Conservation (phyloP, 2,329 filamentous ascomycete species). For the Grosmannia clavigera region DNA sequence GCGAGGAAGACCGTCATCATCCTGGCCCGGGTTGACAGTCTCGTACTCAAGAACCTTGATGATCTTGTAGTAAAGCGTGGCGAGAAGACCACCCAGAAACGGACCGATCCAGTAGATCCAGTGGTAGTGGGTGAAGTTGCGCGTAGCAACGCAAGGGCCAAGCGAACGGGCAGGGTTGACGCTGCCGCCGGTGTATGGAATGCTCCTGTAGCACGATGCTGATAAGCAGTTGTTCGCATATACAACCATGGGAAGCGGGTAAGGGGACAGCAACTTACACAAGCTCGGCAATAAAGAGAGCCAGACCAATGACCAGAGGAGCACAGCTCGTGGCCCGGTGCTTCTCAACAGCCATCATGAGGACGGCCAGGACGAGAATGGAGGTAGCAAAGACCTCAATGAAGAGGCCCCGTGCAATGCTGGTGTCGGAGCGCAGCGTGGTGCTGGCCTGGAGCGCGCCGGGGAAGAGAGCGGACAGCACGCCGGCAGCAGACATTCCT, state of each 20-base stretch:
- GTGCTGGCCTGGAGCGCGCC: conserved; percentile 42
- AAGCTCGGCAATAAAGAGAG: conserved; percentile 50
- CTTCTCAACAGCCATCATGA: conserved; percentile 62
- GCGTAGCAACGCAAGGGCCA: conserved; percentile 31
- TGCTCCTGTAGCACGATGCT: conserved; percentile 14
- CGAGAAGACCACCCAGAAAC: conserved; percentile 33
- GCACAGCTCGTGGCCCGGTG: conserved; percentile 60
- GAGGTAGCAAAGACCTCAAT: conserved; percentile 55
- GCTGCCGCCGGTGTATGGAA: conserved; percentile 34
- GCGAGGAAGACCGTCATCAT: conserved; percentile 14
- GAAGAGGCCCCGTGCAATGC: conserved; percentile 46
- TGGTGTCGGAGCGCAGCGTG: conserved; percentile 37
- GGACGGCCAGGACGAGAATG: conserved; percentile 50
- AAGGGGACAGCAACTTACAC: conserved; percentile 13
- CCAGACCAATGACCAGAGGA: conserved; percentile 58
- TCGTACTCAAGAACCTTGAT: conserved; percentile 40
- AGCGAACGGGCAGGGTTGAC: conserved; percentile 40
- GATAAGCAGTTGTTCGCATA: neutral
- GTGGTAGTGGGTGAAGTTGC: conserved; percentile 30
- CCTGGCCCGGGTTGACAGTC: conserved; percentile 36
- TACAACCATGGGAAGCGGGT: neutral
- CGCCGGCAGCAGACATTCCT: conserved; percentile 44
- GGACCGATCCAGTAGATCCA: conserved; percentile 47
- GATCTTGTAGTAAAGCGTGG: conserved; percentile 35
- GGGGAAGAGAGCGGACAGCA: conserved; percentile 46